Evolutionary conservation across 2,329 filamentous ascomycete genomes (phyloP).

Genomic region (Aspergillus tamarii): DNA sequence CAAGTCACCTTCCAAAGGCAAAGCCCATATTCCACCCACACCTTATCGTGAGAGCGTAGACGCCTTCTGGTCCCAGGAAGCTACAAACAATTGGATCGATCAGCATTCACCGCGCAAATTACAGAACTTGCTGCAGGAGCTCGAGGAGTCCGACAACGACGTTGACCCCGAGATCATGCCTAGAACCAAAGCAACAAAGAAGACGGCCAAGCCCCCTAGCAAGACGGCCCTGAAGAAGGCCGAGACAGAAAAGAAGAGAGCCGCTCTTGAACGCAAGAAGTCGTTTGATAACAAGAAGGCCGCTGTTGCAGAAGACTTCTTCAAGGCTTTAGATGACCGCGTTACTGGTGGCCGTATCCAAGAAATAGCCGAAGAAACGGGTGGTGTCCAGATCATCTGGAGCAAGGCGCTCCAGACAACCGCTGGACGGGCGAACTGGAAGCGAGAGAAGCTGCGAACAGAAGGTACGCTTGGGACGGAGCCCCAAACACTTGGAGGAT

Average conservation of each 20-base stretch:
- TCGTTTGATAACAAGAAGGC: constrained; percentile 59
- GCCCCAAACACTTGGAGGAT: neutral
- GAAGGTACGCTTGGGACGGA: constrained; percentile 1
- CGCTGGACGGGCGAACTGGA: constrained; percentile 71
- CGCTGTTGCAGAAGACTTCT: constrained; percentile 56
- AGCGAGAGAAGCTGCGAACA: constrained; percentile 51
- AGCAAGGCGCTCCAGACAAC: constrained; percentile 65
- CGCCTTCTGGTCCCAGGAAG: constrained; percentile 57
- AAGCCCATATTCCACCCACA: constrained; percentile 50
- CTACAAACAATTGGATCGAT: constrained; percentile 59
- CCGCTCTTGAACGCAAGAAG: constrained; percentile 45
- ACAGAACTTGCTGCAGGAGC: constrained; percentile 30
- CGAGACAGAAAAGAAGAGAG: constrained; percentile 41
- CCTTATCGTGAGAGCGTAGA: constrained; percentile 56
- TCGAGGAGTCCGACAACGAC: constrained; percentile 43
- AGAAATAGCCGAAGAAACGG: constrained; percentile 53
- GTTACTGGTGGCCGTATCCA: constrained; percentile 55
- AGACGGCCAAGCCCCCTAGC: constrained; percentile 33
- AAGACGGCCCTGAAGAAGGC: constrained; percentile 44
- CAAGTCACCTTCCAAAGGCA: constrained; percentile 53
- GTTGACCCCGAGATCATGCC: constrained; percentile 29
- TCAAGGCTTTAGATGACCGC: constrained; percentile 58
- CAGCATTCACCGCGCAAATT: constrained; percentile 56
- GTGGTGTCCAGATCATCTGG: constrained; percentile 64
- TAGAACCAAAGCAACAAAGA: constrained; percentile 8